A percentile compares a stretch with the other conserved stretches of the same genome.
These are phyloP conservation scores for Penicillium waksmanii DNA, from an alignment of 495 filamentous ascomycete genomes.

Conservation along the genomic window DNA sequence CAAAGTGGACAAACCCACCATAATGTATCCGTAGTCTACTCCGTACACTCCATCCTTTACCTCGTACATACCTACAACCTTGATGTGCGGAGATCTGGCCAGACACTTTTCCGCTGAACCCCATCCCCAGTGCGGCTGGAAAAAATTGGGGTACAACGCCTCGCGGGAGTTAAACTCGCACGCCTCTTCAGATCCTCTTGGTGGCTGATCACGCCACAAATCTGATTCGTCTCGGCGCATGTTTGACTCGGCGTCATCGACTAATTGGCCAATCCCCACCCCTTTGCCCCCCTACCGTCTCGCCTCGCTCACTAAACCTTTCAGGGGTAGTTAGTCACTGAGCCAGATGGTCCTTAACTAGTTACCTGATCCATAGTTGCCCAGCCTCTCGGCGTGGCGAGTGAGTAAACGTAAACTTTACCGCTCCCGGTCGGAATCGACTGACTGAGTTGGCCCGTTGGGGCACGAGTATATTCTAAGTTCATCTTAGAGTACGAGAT, in stretches of 20 bases:
- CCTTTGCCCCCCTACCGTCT: neutral
- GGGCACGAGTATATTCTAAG: neutral
- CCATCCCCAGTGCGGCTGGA: no score
- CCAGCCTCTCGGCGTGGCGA: constrained; percentile 2
- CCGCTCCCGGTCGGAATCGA: neutral
- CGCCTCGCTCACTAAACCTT: neutral
- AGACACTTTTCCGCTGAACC: neutral
- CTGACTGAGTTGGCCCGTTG: neutral
- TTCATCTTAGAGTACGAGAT: no score
- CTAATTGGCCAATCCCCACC: neutral
- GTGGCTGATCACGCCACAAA: constrained; percentile 3
- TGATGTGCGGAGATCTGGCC: constrained; percentile 2
- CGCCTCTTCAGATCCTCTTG: neutral
- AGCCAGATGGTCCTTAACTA: no score
- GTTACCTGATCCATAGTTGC: neutral
- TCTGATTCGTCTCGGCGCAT: neutral
- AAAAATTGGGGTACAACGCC: neutral
- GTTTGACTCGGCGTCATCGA: neutral
- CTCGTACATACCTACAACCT: neutral
- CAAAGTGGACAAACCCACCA: no score
- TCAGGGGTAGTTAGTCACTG: neutral
- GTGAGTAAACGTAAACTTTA: neutral
- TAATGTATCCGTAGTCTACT: no score
- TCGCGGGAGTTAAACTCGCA: neutral
- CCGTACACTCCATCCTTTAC: no score